A percentile compares a stretch with the other conserved stretches of the same genome.
Evolutionary conservation across 176 grass and related monocot genomes (phyloP).

Genomic region (Coix lacrymajobi): DNA sequence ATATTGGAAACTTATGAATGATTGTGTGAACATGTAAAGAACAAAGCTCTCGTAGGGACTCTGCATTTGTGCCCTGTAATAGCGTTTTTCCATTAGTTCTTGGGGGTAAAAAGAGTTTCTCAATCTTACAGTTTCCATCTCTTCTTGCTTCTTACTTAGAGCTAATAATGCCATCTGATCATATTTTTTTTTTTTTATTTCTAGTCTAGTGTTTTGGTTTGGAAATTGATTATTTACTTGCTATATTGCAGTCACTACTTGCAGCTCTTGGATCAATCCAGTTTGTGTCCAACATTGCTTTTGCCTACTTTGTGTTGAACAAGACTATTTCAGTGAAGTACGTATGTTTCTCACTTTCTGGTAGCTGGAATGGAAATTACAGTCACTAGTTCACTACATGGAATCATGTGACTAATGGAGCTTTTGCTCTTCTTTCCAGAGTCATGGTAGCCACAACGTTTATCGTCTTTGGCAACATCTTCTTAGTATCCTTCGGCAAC

Average conservation of each 20-base stretch:
- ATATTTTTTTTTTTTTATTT: constrained; percentile 13
- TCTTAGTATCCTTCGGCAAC: constrained; percentile 96
- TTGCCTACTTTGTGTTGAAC: constrained; percentile 95
- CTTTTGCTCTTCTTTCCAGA: constrained; percentile 50
- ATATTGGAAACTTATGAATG: not conserved
- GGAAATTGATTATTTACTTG: constrained; percentile 25
- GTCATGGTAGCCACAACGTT: constrained; percentile 90
- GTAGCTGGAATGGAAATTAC: constrained; percentile 4
- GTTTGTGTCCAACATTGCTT: constrained; percentile 95
- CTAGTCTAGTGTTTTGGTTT: not conserved
- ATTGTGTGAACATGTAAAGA: not conserved
- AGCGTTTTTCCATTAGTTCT: not conserved
- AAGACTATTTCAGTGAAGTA: constrained; percentile 93
- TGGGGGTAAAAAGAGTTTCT: not conserved
- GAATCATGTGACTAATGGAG: constrained; percentile 27
- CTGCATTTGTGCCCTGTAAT: not conserved
- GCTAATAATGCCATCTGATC: not conserved
- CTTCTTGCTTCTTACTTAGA: constrained; percentile 3
- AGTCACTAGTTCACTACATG: not conserved
- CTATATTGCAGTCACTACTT: constrained; percentile 91
- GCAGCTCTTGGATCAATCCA: constrained; percentile 98
- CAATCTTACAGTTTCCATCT: not conserved
- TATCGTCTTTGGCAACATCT: constrained; percentile 94
- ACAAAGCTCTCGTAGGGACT: not conserved
- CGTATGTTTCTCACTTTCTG: constrained; percentile 38